Evolutionary conservation across 2,329 filamentous ascomycete genomes (phyloP), one percentile per base, ranked within the genome.

Genomic region (Penicillium sp.): DNA sequence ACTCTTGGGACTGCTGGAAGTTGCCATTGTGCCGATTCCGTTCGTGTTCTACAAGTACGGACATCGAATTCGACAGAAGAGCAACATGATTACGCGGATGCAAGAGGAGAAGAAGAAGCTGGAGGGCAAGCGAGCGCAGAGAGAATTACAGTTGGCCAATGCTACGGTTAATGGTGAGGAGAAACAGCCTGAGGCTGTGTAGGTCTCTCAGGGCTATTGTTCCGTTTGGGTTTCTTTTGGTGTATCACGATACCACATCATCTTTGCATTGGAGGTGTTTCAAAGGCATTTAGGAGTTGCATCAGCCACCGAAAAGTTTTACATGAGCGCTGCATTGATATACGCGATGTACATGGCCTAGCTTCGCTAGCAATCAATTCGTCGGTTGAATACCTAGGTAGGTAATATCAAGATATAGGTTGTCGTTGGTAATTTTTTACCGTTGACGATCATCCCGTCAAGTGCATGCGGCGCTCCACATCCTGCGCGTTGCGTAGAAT

Each of bases 1-100:
- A 0, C 68, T 93, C 32, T 70, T 93, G 3, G 86, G 84, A 0
- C 56, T 90, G 36, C 67, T 94, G 2, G 86, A 91, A 54, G 78
- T 87, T 2, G 69, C 73, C 1, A 77, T 88, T 54, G 83, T 93
- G 11, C 87, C 88, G 0, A 89, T 93, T 32, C 87, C 87, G 0
- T 77, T 91, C 41, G 72, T 87, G 1, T 93, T 94, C 56, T 93
- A 87, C 50, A 63, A 68, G 28, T 79, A 81, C 50, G 75, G 77
- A 2, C 61, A 75, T 33, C 73, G 70, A 60, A 80, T 84, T 47
- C 63, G 80, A 33, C 63, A 71, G 57, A 75, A 74, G 65, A 77
- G 76, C 42, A 56, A 62, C 8, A 58, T 83, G 53, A 82, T 82
- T 43, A 54, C 68, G 38, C 77, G 64, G 65, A 81, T 81, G 58